These are phyloP conservation scores for Themeda triandra DNA, from an alignment of 176 grass and related monocot genomes.

Conservation along the genomic window DNA sequence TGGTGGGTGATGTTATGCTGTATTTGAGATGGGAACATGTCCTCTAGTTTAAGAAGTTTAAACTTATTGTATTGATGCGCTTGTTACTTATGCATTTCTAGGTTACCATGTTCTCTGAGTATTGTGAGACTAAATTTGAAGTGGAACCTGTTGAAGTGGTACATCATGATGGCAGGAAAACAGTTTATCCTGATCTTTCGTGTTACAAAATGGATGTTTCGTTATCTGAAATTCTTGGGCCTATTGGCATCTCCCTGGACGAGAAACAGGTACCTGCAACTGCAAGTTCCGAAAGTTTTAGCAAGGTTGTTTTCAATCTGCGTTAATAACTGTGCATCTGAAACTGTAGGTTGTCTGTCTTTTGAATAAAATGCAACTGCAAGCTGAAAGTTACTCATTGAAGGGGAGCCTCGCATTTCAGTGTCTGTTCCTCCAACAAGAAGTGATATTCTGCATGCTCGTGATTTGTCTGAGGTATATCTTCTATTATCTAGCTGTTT, in stretches of 20 bases:
- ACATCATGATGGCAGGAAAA: slow-evolving; percentile 58
- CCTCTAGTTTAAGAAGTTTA: slow-evolving; percentile 7
- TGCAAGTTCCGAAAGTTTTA: neutral
- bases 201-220: slow-evolving; percentile 80
- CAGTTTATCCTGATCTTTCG: slow-evolving; percentile 79
- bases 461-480: slow-evolving; percentile 70
- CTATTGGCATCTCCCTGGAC: slow-evolving; percentile 79
- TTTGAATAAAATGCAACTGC: slow-evolving; percentile 95
- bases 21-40: neutral
- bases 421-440: slow-evolving; percentile 80
- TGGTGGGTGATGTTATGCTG: slow-evolving; percentile 51
- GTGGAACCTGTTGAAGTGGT: slow-evolving; percentile 91
- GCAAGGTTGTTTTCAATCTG: neutral
- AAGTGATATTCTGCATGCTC: slow-evolving; percentile 75
- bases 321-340: slow-evolving; percentile 5
- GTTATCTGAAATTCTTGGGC: slow-evolving; percentile 71
- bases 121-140: slow-evolving; percentile 89
- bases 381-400: slow-evolving; percentile 48
- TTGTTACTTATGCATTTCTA: slow-evolving; percentile 49
- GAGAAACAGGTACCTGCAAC: slow-evolving; percentile 64
- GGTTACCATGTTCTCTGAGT: slow-evolving; percentile 95
- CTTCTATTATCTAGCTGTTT: neutral
- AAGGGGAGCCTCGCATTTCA: slow-evolving; percentile 38
- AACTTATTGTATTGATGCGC: slow-evolving; percentile 14
- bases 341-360: slow-evolving; percentile 72